phyloP scores from a whole-genome alignment of 176 grass and related monocot species.

The Coix lacrymajobi region DNA sequence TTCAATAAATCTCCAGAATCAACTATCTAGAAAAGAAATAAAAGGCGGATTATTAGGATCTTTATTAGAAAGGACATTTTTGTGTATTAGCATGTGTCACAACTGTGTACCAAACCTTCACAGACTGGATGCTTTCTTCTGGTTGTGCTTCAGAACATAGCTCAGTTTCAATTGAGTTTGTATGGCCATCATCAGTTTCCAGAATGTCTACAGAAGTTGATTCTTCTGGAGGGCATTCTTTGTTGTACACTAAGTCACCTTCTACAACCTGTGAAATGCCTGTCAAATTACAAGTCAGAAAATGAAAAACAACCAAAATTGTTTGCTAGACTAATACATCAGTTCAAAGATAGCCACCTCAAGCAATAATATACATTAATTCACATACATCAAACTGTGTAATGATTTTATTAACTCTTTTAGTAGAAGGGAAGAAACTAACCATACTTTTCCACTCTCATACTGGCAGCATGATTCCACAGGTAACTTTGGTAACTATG shows the following conservation, averaged over 20 bases:
- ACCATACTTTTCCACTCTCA: constrained; percentile 97
- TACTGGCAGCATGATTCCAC: constrained; percentile 96
- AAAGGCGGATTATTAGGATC: not conserved
- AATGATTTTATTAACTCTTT: constrained; percentile 22
- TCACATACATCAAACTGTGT: constrained; percentile 14
- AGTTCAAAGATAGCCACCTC: not conserved
- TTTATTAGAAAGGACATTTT: not conserved
- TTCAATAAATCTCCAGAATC: constrained; percentile 73
- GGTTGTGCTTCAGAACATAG: constrained; percentile 55
- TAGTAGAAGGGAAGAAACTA: constrained; percentile 36
- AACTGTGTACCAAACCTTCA: constrained; percentile 56
- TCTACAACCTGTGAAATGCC: constrained; percentile 81
- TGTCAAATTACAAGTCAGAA: constrained; percentile 34
- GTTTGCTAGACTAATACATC: not conserved
- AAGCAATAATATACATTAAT: constrained; percentile 1
- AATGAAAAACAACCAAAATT: not conserved
- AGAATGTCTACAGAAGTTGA: constrained; percentile 33
- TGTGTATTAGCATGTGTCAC: not conserved
- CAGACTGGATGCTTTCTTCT: constrained; percentile 68
- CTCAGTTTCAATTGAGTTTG: constrained; percentile 51
- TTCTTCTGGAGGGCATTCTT: constrained; percentile 51
- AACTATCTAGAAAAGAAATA: constrained; percentile 53
- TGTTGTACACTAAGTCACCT: constrained; percentile 86
- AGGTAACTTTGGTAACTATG: constrained; percentile 98
- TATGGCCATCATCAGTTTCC: constrained; percentile 43